These are phyloP conservation scores for Lactarius pseudohatsudake DNA, from an alignment of 768 basidiomycete genomes.

Conservation along the genomic window DNA sequence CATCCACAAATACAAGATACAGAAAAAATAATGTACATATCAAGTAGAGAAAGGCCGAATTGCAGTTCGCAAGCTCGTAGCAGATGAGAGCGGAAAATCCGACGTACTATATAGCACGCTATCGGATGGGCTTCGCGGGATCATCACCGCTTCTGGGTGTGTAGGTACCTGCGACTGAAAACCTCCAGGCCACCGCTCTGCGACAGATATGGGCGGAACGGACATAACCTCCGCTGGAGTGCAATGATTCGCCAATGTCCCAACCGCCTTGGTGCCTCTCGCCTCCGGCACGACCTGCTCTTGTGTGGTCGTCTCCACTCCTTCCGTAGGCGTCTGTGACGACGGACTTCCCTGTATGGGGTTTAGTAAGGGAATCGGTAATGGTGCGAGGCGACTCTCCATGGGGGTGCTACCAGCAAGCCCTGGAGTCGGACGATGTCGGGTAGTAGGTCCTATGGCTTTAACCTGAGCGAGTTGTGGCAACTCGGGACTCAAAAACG, in stretches of 20 bases:
- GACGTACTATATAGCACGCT: neutral
- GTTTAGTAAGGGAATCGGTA: too few relatives aligned
- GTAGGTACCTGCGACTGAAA: neutral
- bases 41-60: neutral
- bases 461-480: neutral
- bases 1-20: neutral
- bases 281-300: neutral
- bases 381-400: neutral
- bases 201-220: neutral
- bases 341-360: neutral
- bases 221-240: neutral
- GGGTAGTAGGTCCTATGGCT: neutral
- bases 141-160: neutral
- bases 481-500: neutral
- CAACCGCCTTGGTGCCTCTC: neutral
- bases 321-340: neutral
- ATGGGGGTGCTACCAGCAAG: neutral
- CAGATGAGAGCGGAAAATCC: neutral
- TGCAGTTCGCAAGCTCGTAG: neutral
- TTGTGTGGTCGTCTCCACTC: neutral
- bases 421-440: neutral
- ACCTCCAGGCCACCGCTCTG: neutral
- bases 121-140: neutral
- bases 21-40: neutral
- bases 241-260: neutral